These are phyloP conservation scores for slime mould (Dictyostelium discoideum) DNA, from an alignment of 78 protist species.

Conservation along the genomic window DNA sequence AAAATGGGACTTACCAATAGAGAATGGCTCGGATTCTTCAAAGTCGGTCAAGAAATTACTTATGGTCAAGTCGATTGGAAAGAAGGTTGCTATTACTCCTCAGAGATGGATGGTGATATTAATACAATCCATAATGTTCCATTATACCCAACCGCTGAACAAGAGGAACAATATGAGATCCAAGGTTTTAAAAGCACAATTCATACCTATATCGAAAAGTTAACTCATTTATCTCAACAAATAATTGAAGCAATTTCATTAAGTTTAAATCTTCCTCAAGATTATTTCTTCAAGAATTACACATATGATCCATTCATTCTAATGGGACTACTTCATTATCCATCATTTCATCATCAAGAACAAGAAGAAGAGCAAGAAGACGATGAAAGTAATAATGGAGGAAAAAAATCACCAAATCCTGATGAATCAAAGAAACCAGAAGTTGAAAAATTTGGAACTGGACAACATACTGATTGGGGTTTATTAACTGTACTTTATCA, in stretches of 20 bases:
- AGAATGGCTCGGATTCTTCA: conserved; percentile 39
- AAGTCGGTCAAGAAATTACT: conserved; percentile 39
- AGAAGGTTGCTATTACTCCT: conserved; percentile 8
- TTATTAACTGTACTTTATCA: conserved; percentile 55
- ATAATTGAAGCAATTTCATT: conserved; percentile 32
- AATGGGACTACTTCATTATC: conserved; percentile 27
- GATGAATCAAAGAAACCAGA: background rate
- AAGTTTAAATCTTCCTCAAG: conserved; percentile 10
- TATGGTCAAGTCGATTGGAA: conserved; percentile 16
- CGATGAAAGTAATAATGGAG: background rate
- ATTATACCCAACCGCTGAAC: conserved; percentile 14
- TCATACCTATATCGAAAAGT: background rate
- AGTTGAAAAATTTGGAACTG: background rate
- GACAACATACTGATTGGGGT: conserved; percentile 83
- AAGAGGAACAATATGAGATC: background rate
- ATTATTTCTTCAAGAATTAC: conserved; percentile 15
- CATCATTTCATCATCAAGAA: background rate
- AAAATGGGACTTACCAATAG: conserved; percentile 32
- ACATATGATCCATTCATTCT: conserved; percentile 16
- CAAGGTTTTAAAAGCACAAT: background rate
- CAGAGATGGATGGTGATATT: background rate
- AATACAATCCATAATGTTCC: background rate
- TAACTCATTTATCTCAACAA: background rate
- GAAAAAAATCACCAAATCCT: background rate
- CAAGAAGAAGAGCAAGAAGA: background rate